A percentile compares a stretch with the other conserved stretches of the same genome.
phyloP scores from a whole-genome alignment of 345 rosid genomes.

The Brassica napus region Da-Ae NC_063452.1:58217001-58217500 shows the following conservation, averaged over 20 bases:
- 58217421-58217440: neutral
- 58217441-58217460: slow-evolving; percentile 18
- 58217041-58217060: neutral
- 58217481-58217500: slow-evolving; percentile 23
- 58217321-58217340: slow-evolving; percentile 16
- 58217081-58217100: neutral
- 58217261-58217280: slow-evolving; percentile 13
- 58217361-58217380: slow-evolving; percentile 42
- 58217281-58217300: neutral
- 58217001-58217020: neutral
- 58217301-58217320: slow-evolving; percentile 4
- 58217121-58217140: neutral
- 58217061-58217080: neutral
- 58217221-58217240: slow-evolving; percentile 26
- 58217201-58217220: slow-evolving; percentile 25
- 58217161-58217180: neutral
- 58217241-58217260: slow-evolving; percentile 28
- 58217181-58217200: slow-evolving; percentile 36
- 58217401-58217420: slow-evolving; percentile 29
- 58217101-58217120: neutral
- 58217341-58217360: slow-evolving; percentile 30
- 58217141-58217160: slow-evolving; percentile 23
- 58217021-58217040: neutral
- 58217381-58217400: slow-evolving; percentile 23
- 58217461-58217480: neutral